Evolutionary conservation across 768 basidiomycete species (phyloP).

Genomic region (Coprinellus aureogranulatus): DNA sequence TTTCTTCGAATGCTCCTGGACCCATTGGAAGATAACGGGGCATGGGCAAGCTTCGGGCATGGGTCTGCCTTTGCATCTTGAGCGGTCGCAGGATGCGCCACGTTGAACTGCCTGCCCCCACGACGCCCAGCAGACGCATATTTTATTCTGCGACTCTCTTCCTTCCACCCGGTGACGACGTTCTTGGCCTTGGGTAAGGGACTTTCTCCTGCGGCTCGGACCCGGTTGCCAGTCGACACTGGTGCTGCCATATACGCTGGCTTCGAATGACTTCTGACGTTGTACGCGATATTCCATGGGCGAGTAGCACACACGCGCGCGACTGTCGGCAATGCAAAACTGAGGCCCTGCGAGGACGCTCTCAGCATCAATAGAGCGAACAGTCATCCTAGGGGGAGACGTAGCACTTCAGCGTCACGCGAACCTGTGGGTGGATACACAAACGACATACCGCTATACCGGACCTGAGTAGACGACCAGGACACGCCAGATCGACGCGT

Average conservation of each 20-base stretch:
- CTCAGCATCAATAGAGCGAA: constrained; percentile 74
- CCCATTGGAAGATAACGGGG: background rate
- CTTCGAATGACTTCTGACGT: background rate
- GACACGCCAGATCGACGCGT: constrained; percentile 2
- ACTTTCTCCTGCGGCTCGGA: background rate
- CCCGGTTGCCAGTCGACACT: background rate
- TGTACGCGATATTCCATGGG: constrained; percentile 5
- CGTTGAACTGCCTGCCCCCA: background rate
- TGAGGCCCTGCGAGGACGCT: constrained; percentile 76
- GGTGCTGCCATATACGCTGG: background rate
- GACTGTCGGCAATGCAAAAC: constrained; percentile 38
- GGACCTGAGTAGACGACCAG: constrained; percentile 5
- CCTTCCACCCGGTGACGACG: background rate
- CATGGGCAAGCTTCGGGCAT: background rate
- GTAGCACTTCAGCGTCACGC: background rate
- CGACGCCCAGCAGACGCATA: background rate
- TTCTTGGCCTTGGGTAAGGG: background rate
- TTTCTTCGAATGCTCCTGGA: background rate
- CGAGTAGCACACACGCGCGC: constrained; percentile 3
- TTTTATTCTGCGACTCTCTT: no score
- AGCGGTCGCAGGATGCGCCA: no score
- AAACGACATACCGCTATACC: constrained; percentile 1
- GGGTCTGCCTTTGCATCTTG: no score
- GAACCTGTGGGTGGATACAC: background rate
- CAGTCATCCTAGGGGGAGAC: constrained; percentile 62